Percentiles rank a stretch among this genome's conserved stretches.
Conservation (phyloP, 2,329 filamentous ascomycete genomes). For the Beauveria bassiana region DNA sequence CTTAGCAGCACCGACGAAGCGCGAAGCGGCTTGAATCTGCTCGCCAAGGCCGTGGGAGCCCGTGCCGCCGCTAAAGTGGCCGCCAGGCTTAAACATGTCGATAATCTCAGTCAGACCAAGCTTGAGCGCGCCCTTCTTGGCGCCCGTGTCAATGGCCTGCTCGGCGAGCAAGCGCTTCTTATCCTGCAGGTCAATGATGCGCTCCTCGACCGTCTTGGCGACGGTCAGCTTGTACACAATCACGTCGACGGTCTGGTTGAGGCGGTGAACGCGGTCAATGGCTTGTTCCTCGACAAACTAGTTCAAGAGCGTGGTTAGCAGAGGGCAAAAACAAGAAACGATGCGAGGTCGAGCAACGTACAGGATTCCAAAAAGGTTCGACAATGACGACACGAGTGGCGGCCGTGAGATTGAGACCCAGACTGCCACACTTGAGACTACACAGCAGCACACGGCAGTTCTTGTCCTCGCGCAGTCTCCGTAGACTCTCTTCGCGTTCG, state of each 20-base stretch:
- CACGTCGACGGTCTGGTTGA: conserved; percentile 92
- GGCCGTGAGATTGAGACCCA: conserved; percentile 90
- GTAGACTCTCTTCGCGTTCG: conserved; percentile 76
- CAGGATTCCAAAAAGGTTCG: conserved; percentile 97
- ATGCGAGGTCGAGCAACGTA: conserved; percentile 31
- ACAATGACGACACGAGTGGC: conserved; percentile 90
- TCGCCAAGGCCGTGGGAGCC: conserved; percentile 19
- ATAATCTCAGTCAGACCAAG: conserved; percentile 90
- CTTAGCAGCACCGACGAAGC: conserved; percentile 19
- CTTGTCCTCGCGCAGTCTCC: conserved; percentile 65
- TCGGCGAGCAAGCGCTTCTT: conserved; percentile 90
- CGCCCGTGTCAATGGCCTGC: conserved; percentile 77
- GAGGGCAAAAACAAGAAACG: neutral
- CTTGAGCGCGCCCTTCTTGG: conserved; percentile 68
- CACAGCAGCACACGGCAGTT: conserved; percentile 79
- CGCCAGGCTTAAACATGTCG: conserved; percentile 71
- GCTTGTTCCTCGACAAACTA: conserved; percentile 97
- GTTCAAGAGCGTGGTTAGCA: conserved; percentile 6
- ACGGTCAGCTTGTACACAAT: conserved; percentile 93
- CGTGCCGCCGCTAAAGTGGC: conserved; percentile 30
- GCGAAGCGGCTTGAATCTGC: conserved; percentile 15
- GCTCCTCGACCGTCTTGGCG: conserved; percentile 78
- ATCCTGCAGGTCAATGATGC: conserved; percentile 89
- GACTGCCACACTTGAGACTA: conserved; percentile 84
- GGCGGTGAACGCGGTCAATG: conserved; percentile 95